Base-by-base conservation (phyloP, 208 protist species). In the Leishmania lainsoni region DNA sequence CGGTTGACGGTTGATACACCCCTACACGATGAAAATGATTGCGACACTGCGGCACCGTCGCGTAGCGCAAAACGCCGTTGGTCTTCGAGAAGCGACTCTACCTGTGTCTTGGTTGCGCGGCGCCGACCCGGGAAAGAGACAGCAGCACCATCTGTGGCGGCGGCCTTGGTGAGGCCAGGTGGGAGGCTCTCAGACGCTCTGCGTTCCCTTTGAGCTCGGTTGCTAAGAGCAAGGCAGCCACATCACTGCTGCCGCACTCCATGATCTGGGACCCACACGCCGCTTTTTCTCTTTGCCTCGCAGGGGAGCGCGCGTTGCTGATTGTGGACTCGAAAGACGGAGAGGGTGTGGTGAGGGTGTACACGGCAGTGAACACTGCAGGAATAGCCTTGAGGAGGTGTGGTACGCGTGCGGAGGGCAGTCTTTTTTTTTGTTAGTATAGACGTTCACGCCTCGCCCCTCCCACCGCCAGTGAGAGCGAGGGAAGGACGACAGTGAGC, bases 151-250 rank as follows among this genome's bases (percentile, higher is more conserved):
- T 45, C 29, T 29, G 72, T 29, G 29, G 51, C 10, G 49, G 12
- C 9, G 29, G 51, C 14, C 14, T 61, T 61, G 51, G 49, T 39
- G 51, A 10, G 32, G 17, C 4, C 51, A 48, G 10, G 12, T 32
- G 22, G 32, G 6, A 61, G 51, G 35, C 3, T 45, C 16, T 76
- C 51, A 20, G 72, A 54, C 29, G 58, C 45, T 70, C 10, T 17
- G 56, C 20, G 22, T 45, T 48, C 4, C 69, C 58, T 14, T 69
- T 63, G 35, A 84, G 49, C 68, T 80, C 81, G 14, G 66, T 73
- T n/a, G 81, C 76, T 54, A 84, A 45, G 76, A 80, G 81, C 8
- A 75, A 75, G 9, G 81, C 81, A 29, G 81, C 74, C 17, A 80
- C 75, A 71, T 80, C 58, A n/a, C 29, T 63, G 29, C 49, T 66